Conservation (phyloP, 2,329 filamentous ascomycete genomes). For the Seiridium unicorne region DNA sequence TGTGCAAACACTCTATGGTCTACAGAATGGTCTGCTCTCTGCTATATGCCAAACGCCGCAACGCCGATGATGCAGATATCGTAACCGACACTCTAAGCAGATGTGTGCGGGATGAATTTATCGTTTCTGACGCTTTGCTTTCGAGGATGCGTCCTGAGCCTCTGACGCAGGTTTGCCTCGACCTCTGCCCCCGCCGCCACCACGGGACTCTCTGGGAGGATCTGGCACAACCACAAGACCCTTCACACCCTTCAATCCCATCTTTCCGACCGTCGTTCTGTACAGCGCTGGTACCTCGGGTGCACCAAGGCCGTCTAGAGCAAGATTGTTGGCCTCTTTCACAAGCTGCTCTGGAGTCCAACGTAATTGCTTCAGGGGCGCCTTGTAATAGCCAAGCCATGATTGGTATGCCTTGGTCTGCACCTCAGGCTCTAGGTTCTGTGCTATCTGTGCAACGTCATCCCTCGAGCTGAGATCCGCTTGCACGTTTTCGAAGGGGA, state of each 20-base stretch:
- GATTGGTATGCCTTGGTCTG: slow-evolving; percentile 53
- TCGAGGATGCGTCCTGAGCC: neutral
- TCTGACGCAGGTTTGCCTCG: neutral
- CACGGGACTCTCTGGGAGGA: slow-evolving; percentile 28
- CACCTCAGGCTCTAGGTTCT: slow-evolving; percentile 40
- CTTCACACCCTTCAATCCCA: slow-evolving; percentile 52
- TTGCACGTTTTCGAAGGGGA: slow-evolving; percentile 47
- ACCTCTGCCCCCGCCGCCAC: slow-evolving; percentile 19
- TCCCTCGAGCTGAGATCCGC: slow-evolving; percentile 41
- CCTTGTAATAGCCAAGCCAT: slow-evolving; percentile 56
- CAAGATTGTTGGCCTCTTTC: slow-evolving; percentile 48
- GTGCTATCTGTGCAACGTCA: slow-evolving; percentile 37
- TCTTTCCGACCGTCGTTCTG: slow-evolving; percentile 51
- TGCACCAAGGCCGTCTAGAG: slow-evolving; percentile 43
- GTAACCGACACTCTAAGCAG: neutral
- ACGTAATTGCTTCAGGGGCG: slow-evolving; percentile 39
- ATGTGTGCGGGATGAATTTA: neutral
- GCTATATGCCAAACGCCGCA: neutral
- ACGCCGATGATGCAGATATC: neutral
- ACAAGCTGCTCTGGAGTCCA: slow-evolving; percentile 40
- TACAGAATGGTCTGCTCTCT: neutral
- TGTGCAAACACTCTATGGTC: neutral
- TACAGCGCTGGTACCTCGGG: slow-evolving; percentile 45
- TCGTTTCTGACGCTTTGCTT: neutral
- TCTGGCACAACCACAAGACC: slow-evolving; percentile 48